phyloP scores from a whole-genome alignment of 257 asterid species.

The Nicotiana benthamiana region DNA sequence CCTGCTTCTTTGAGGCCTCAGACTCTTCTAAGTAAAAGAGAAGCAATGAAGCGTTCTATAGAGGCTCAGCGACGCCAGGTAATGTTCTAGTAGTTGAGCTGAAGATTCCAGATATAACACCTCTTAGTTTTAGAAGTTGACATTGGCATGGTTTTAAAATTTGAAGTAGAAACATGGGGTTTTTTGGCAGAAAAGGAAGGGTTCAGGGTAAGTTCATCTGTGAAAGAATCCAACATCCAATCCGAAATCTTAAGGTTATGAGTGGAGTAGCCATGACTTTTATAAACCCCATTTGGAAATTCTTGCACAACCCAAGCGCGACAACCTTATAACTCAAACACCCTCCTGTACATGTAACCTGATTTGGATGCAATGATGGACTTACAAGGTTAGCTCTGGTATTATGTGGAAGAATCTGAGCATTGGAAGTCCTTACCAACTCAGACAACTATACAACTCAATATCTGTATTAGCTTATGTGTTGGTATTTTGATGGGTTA shows the following conservation, averaged over 20 bases:
- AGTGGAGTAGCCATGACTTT: not conserved
- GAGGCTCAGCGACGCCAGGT: constrained; percentile 96
- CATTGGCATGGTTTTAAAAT: not conserved
- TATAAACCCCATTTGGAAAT: not conserved
- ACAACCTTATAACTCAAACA: not conserved
- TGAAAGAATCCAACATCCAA: not conserved
- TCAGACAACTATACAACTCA: not conserved
- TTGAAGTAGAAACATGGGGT: not conserved
- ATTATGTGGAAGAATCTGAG: not conserved
- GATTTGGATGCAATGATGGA: not conserved
- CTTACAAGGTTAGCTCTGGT: not conserved
- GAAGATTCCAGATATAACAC: not conserved
- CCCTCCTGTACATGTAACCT: not conserved
- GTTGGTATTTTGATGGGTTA: not conserved
- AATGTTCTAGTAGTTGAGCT: constrained; percentile 4
- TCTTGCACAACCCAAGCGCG: not conserved
- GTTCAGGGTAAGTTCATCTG: not conserved
- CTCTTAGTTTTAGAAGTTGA: not conserved
- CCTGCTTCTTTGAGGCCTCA: constrained; percentile 90
- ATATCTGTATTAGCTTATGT: not conserved
- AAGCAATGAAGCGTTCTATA: constrained; percentile 82
- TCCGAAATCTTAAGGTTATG: not conserved
- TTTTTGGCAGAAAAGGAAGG: not conserved
- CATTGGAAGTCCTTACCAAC: not conserved
- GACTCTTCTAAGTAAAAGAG: constrained; percentile 82